These are phyloP conservation scores for Massariosphaeria phaeospora DNA, from an alignment of 495 filamentous ascomycete genomes.

Conservation along the genomic window DNA sequence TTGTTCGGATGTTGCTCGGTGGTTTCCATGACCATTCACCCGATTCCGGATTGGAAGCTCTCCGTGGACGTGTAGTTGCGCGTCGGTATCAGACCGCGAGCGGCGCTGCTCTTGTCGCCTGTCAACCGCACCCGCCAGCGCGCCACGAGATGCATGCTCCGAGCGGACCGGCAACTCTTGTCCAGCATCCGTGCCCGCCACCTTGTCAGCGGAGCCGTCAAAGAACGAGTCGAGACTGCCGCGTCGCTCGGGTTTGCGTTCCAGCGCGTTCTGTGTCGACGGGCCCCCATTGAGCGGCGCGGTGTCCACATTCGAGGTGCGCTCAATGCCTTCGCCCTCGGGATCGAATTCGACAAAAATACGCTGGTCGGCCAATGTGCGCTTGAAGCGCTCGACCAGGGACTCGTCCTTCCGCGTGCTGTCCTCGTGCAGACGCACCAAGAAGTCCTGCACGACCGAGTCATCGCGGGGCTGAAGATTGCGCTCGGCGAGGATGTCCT, in stretches of 20 bases:
- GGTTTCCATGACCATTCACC: slow-evolving; percentile 18
- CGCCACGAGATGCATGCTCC: slow-evolving; percentile 40
- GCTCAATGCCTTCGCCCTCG: slow-evolving; percentile 40
- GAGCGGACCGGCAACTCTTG: slow-evolving; percentile 29
- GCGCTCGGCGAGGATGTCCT: slow-evolving; percentile 61
- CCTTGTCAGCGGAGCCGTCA: slow-evolving; percentile 40
- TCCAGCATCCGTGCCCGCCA: slow-evolving; percentile 9
- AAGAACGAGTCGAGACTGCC: slow-evolving; percentile 56
- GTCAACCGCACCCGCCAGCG: slow-evolving; percentile 41
- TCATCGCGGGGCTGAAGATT: slow-evolving; percentile 67
- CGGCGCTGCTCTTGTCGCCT: slow-evolving; percentile 37
- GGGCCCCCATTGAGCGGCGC: not conserved
- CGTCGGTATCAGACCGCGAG: slow-evolving; percentile 32
- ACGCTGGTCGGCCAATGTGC: slow-evolving; percentile 57
- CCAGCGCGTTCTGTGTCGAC: slow-evolving; percentile 14
- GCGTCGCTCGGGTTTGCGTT: slow-evolving; percentile 40
- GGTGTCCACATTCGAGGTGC: slow-evolving; percentile 32
- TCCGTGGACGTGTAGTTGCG: slow-evolving; percentile 4
- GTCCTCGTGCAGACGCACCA: slow-evolving; percentile 66
- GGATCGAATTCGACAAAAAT: slow-evolving; percentile 61
- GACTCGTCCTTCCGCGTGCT: slow-evolving; percentile 36
- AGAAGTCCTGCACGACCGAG: slow-evolving; percentile 65
- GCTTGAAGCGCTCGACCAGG: slow-evolving; percentile 64
- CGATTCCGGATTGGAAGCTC: slow-evolving; percentile 26
- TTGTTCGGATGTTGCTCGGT: slow-evolving; percentile 3